These are phyloP conservation scores for Entomortierella chlamydospora DNA, from an alignment of 192 early-diverging fungal species.

Conservation along the genomic window DNA sequence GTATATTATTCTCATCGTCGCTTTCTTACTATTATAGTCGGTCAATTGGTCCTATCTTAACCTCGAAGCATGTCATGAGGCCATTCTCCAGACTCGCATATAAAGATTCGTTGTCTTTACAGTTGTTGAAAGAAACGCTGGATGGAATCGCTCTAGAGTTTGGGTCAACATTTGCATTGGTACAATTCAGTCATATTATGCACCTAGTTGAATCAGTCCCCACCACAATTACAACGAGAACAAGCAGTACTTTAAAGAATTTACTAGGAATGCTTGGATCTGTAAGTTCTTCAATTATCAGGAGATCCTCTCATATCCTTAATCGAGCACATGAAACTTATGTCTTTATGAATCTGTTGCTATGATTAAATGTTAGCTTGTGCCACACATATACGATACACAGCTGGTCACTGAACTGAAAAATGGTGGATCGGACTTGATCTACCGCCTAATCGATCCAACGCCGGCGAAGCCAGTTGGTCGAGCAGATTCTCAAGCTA, in stretches of 20 bases:
- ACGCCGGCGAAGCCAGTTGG: constrained; percentile 9
- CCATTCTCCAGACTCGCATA: constrained; percentile 64
- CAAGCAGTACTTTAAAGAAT: constrained; percentile 39
- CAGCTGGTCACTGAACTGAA: constrained; percentile 51
- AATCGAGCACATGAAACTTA: neutral
- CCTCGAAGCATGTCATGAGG: constrained; percentile 67
- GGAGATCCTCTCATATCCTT: too few relatives aligned
- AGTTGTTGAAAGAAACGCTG: constrained; percentile 52
- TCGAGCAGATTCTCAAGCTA: constrained; percentile 15
- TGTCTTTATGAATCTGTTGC: neutral
- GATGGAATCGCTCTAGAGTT: constrained; percentile 60
- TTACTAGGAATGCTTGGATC: constrained; percentile 38
- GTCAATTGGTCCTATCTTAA: constrained; percentile 65
- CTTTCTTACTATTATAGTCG: constrained; percentile 24
- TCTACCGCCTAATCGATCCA: constrained; percentile 42
- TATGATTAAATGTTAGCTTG: constrained; percentile 8
- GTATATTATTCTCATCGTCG: neutral
- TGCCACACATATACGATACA: constrained; percentile 49
- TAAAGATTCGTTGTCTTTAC: constrained; percentile 55
- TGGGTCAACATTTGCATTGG: constrained; percentile 67
- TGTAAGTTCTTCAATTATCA: constrained; percentile 19
- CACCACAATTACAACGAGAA: constrained; percentile 24
- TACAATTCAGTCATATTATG: constrained; percentile 67
- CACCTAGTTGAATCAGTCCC: constrained; percentile 54
- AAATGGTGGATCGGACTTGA: constrained; percentile 39